Evolutionary conservation across 2,329 filamentous ascomycete species (phyloP), one percentile per base, ranked within the genome.

Genomic region (Epichloe bromicola): DNA sequence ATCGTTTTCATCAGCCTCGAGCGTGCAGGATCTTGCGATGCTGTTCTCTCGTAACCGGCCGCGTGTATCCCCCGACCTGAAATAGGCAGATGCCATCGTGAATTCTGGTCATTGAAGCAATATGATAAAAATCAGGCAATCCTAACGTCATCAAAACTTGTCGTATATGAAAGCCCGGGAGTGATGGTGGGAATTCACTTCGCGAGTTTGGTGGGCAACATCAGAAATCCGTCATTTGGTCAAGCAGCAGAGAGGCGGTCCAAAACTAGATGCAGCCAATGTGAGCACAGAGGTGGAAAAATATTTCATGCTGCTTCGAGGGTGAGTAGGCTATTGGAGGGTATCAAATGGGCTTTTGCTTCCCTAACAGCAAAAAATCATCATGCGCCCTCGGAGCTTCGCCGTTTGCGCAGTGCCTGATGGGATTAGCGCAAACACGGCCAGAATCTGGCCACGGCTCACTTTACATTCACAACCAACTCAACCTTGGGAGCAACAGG

Each of bases 1-100:
- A 5, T 48, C 19, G 1, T 49, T 40, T 5, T 51, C 49, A 5
- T 53, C 48, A 2, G 44, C 44, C n/a, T 48, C 51, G 6, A 66
- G 37, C 3, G 65, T 67, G 12, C 54, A 53, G 1, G 62, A 60
- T 17, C 49, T 50, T 10, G 49, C 44, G 20, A 14, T 14, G 33
- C 51, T 53, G 42, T 33, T 50, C 8, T 23, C 37, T 23, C 46
- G 40, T 20, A 2, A 15, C 44, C 15, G 11, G 12, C 17, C 38
- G 8, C 8, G n/a, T 12, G 15, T 34, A 17, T 23, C 30, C 2
- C 17, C 38, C 6, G 6, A 8, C 17, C 26, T 30, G n/a, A 36
- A 12, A 7, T 11, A n/a, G 15, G 15, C 20, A 34, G 11, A 6
- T 17, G 12, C 2, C 48, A 49, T 49, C 7, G 2, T 36, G n/a